A percentile compares a stretch with the other conserved stretches of the same genome.
Conservation (phyloP, 1,139 yeast genomes). For the Blastobotrys illinoisensis region DNA sequence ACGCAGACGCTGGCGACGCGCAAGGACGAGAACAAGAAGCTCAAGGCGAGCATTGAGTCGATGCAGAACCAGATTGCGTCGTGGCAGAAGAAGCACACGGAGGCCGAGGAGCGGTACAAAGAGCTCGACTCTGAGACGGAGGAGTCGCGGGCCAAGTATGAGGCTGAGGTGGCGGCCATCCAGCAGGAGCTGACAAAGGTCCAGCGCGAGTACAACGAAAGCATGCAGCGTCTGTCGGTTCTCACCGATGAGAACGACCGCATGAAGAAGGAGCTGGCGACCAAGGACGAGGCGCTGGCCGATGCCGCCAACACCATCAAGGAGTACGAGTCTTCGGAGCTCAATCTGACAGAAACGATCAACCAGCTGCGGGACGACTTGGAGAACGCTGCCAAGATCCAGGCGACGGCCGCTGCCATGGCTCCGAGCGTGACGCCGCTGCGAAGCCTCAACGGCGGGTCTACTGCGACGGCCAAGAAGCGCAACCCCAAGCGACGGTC, state of each 20-base stretch:
- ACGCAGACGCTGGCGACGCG: conserved; percentile 77
- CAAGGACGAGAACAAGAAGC: conserved; percentile 71
- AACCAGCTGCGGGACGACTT: conserved; percentile 65
- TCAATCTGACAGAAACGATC: conserved; percentile 53
- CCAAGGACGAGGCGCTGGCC: conserved; percentile 54
- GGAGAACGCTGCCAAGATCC: conserved; percentile 39
- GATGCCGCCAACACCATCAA: conserved; percentile 27
- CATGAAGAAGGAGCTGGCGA: conserved; percentile 50
- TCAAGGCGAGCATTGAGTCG: conserved; percentile 56
- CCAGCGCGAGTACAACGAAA: conserved; percentile 55
- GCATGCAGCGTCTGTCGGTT: conserved; percentile 58
- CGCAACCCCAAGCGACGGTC: conserved; percentile 31
- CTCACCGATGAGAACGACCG: conserved; percentile 59
- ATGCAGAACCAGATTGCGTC: conserved; percentile 36
- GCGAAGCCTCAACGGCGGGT: conserved; percentile 19
- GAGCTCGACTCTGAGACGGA: conserved; percentile 47
- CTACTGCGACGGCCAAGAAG: conserved; percentile 23
- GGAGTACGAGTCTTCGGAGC: conserved; percentile 28
- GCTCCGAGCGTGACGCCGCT: conserved; percentile 27
- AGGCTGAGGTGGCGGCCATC: conserved; percentile 46
- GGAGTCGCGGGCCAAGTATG: conserved; percentile 49
- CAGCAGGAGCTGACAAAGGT: conserved; percentile 42
- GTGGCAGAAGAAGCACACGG: conserved; percentile 32
- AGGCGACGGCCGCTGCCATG: conserved; percentile 27
- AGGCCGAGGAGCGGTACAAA: conserved; percentile 25